Conservation (phyloP, 257 asterid species). For the Ballota nigra region DNA sequence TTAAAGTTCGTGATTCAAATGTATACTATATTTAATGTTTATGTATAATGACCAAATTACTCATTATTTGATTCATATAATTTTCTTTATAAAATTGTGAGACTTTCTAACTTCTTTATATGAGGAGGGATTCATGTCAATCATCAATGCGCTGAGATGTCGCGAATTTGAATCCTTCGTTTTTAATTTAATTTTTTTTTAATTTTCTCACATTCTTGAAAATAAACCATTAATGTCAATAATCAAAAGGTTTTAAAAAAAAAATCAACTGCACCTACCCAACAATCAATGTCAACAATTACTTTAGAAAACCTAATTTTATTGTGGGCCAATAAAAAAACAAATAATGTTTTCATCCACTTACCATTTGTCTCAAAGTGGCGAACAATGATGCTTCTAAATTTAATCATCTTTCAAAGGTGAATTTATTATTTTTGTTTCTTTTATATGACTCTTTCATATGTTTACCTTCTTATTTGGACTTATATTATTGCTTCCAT, state of each 20-base stretch:
- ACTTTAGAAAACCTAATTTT: constrained; percentile 5
- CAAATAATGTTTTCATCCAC: constrained; percentile 2
- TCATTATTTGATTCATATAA: not conserved
- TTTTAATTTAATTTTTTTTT: no score
- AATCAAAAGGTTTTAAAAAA: not conserved
- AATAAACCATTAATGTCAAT: no score
- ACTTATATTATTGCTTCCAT: not conserved
- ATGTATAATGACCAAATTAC: not conserved
- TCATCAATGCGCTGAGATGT: not conserved
- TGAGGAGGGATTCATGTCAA: not conserved
- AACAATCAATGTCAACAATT: constrained; percentile 19
- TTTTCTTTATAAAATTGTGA: not conserved
- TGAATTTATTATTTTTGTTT: not conserved
- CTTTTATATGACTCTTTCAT: constrained; percentile 11
- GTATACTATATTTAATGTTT: no score
- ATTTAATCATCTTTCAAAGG: not conserved
- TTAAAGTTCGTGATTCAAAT: no score
- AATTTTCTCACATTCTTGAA: not conserved
- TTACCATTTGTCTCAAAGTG: constrained; percentile 23
- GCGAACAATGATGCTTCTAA: not conserved
- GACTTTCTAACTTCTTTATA: not conserved
- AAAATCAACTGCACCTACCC: not conserved
- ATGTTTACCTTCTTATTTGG: constrained; percentile 14
- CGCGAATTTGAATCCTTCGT: not conserved
- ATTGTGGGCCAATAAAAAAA: constrained; percentile 13